Evolutionary conservation across 106 monocot species (phyloP).

Genomic region (Allium cepa): DNA sequence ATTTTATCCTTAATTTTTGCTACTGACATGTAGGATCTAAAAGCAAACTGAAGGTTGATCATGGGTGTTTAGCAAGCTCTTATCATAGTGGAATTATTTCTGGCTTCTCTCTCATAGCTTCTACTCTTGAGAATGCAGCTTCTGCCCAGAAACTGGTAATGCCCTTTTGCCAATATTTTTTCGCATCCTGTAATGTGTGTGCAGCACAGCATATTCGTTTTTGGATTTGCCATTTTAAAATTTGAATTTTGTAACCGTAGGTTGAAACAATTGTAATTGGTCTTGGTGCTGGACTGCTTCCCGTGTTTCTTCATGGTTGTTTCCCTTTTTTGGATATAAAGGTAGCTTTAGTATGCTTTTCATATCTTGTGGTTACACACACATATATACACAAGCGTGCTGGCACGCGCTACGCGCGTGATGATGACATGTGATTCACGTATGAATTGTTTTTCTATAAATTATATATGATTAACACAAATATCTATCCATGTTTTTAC

Average conservation of each 20-base stretch:
- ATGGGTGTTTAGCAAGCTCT: constrained; percentile 70
- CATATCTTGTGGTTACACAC: too few relatives aligned
- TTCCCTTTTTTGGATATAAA: constrained; percentile 80
- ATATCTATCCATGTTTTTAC: too few relatives aligned
- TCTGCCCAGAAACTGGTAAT: constrained; percentile 48
- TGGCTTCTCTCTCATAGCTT: constrained; percentile 69
- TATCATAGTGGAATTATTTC: constrained; percentile 89
- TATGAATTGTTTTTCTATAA: too few relatives aligned
- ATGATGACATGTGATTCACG: too few relatives aligned
- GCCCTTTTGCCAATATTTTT: background rate
- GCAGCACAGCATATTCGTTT: background rate
- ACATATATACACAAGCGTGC: too few relatives aligned
- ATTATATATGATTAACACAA: too few relatives aligned
- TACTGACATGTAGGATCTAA: constrained; percentile 26
- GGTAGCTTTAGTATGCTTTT: constrained; percentile 29
- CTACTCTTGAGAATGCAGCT: constrained; percentile 39
- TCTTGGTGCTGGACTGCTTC: constrained; percentile 92
- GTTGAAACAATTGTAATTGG: constrained; percentile 66
- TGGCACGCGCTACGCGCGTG: too few relatives aligned
- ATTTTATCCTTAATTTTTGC: background rate
- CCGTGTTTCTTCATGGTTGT: constrained; percentile 72
- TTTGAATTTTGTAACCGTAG: constrained; percentile 20
- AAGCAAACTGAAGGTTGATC: constrained; percentile 66
- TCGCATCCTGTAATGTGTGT: background rate
- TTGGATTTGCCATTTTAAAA: background rate